Conservation (phyloP, 495 filamentous ascomycete species). For the Aspergillus wentii region DNA sequence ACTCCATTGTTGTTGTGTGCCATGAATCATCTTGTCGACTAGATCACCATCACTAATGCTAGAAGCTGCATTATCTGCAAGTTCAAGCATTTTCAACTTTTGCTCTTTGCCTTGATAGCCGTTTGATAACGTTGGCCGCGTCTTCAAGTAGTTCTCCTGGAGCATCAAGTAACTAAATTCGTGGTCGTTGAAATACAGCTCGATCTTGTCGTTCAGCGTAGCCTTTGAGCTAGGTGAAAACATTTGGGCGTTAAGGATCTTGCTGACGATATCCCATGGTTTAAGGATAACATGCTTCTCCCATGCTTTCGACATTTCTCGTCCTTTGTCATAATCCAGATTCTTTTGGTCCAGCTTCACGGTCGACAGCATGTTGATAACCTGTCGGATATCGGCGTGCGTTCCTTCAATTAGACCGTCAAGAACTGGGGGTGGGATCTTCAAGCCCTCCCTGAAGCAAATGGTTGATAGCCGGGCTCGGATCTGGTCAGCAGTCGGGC, state of each 20-base stretch:
- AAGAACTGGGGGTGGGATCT: constrained; percentile 79
- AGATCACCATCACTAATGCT: constrained; percentile 97
- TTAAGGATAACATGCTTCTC: constrained; percentile 95
- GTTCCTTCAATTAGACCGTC: constrained; percentile 94
- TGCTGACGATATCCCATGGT: constrained; percentile 95
- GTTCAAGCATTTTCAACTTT: constrained; percentile 74
- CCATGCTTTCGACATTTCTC: constrained; percentile 94
- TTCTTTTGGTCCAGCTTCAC: constrained; percentile 77
- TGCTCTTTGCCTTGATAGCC: constrained; percentile 57
- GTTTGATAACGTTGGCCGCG: constrained; percentile 61
- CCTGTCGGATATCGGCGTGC: constrained; percentile 91
- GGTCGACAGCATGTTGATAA: constrained; percentile 97
- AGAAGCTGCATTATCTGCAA: constrained; percentile 80
- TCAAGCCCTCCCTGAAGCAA: constrained; percentile 84
- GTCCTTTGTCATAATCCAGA: constrained; percentile 77
- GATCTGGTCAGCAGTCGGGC: constrained; percentile 84
- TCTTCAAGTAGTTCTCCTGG: constrained; percentile 93
- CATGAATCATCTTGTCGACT: constrained; percentile 97
- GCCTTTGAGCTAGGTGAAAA: constrained; percentile 76
- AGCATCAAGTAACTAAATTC: constrained; percentile 97
- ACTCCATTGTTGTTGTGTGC: constrained; percentile 95
- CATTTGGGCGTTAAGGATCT: constrained; percentile 83
- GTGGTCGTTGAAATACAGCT: constrained; percentile 98
- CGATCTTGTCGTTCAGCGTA: constrained; percentile 93
- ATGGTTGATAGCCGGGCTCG: constrained; percentile 89